These are phyloP conservation scores for Solanum hybrid DNA, from an alignment of 305 asterid genomes.

Conservation along the genomic window DNA sequence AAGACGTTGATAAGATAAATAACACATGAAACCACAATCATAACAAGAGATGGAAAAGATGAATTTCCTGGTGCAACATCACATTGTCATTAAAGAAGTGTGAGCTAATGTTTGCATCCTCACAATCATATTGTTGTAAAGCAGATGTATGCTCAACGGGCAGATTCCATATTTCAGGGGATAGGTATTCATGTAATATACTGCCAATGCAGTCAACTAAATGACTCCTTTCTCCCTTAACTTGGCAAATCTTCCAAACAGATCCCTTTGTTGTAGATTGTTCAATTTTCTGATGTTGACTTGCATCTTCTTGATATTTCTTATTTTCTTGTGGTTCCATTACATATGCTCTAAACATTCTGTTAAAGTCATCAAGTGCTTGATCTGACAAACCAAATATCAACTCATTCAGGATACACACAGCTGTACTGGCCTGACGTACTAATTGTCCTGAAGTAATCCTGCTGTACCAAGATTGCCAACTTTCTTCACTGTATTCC, in stretches of 20 bases:
- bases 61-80: conserved; percentile 80
- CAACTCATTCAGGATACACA: conserved; percentile 85
- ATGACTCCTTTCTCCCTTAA: conserved; percentile 32
- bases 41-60: conserved; percentile 16
- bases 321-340: conserved; percentile 17
- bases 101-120: conserved; percentile 43
- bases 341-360: conserved; percentile 33
- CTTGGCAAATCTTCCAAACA: conserved; percentile 32
- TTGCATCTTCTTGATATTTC: conserved; percentile 15
- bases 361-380: conserved; percentile 32
- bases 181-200: conserved; percentile 78
- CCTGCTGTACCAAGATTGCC: conserved; percentile 81
- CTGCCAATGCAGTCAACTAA: conserved; percentile 72
- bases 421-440: conserved; percentile 86
- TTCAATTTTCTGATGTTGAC: conserved; percentile 6
- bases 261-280: conserved; percentile 24
- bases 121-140: conserved; percentile 33
- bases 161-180: conserved; percentile 90
- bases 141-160: conserved; percentile 57
- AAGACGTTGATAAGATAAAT: conserved; percentile 2
- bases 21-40: conserved; percentile 1
- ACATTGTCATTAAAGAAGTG: conserved; percentile 70
- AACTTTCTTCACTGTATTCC: conserved; percentile 56
- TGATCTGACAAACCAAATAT: conserved; percentile 75
- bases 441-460: conserved; percentile 75